A percentile compares a stretch with the other conserved stretches of the same genome.
Evolutionary conservation across 2,329 filamentous ascomycete genomes (phyloP).

Genomic region (Magnaporthales sp.): DNA sequence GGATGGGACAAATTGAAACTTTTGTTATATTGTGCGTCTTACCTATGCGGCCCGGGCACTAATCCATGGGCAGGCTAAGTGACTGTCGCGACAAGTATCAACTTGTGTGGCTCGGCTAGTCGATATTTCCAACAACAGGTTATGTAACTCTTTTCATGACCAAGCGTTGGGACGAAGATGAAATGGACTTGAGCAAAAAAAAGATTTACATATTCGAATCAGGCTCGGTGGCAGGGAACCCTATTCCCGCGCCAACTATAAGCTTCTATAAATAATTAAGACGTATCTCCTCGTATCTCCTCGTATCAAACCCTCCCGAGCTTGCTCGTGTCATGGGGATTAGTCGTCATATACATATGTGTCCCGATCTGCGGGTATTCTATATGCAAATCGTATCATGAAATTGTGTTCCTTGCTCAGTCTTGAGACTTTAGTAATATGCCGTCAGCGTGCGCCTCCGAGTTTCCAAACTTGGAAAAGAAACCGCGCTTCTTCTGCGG

Average conservation of each 20-base stretch:
- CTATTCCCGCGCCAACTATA: neutral
- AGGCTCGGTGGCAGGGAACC: neutral
- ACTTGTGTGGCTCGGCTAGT: neutral
- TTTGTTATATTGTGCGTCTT: neutral
- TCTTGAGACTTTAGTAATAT: constrained; percentile 14
- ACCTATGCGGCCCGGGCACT: neutral
- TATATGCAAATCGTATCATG: neutral
- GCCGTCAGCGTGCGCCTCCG: neutral
- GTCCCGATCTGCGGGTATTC: neutral
- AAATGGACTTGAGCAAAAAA: neutral
- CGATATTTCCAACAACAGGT: neutral
- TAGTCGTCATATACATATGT: neutral
- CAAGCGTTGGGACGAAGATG: neutral
- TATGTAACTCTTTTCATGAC: neutral
- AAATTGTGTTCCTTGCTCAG: neutral
- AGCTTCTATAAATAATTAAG: neutral
- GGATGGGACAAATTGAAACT: neutral
- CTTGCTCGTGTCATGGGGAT: neutral
- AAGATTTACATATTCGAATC: neutral
- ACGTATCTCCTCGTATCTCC: neutral
- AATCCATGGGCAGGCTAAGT: neutral
- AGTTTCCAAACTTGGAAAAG: constrained; percentile 65
- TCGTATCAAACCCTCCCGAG: neutral
- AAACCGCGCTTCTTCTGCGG: constrained; percentile 66
- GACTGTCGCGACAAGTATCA: neutral